Conservation (phyloP, 1,284 basidiomycete species). For the Cystobasidium sp. region DNA sequence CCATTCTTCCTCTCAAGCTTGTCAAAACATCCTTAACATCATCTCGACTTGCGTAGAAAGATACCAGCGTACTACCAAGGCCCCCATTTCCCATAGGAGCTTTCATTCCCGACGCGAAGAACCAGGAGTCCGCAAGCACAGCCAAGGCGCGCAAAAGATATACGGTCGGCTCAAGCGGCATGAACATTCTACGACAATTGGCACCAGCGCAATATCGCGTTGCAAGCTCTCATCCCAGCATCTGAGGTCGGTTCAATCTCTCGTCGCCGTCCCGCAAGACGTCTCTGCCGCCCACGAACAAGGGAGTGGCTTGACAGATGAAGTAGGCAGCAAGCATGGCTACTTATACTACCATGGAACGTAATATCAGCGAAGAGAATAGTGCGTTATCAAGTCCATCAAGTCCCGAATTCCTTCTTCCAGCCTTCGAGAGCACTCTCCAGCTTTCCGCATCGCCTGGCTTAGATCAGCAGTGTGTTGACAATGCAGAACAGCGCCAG, state of each 20-base stretch:
- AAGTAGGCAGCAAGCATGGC: neutral
- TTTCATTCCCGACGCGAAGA: neutral
- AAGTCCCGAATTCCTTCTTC: conserved; percentile 21
- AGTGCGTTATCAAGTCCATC: neutral
- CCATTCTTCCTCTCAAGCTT: no score
- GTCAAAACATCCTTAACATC: neutral
- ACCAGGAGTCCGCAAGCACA: neutral
- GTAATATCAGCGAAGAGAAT: neutral
- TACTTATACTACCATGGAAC: neutral
- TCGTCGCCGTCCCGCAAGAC: neutral
- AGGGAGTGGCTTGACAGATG: neutral
- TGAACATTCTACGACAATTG: neutral
- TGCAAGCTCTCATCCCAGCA: neutral
- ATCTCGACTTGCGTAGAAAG: neutral
- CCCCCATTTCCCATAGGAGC: neutral
- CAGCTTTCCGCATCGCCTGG: conserved; percentile 5
- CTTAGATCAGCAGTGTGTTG: neutral
- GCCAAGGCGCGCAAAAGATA: neutral
- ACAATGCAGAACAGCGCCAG: neutral
- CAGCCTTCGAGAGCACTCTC: conserved; percentile 19
- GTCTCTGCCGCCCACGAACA: neutral
- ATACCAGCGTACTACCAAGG: neutral
- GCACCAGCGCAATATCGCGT: neutral
- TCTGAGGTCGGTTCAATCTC: neutral
- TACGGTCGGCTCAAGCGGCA: neutral